Evolutionary conservation across 169 alveolate genomes (phyloP).

Genomic region (Eimeria necatrix): DNA sequence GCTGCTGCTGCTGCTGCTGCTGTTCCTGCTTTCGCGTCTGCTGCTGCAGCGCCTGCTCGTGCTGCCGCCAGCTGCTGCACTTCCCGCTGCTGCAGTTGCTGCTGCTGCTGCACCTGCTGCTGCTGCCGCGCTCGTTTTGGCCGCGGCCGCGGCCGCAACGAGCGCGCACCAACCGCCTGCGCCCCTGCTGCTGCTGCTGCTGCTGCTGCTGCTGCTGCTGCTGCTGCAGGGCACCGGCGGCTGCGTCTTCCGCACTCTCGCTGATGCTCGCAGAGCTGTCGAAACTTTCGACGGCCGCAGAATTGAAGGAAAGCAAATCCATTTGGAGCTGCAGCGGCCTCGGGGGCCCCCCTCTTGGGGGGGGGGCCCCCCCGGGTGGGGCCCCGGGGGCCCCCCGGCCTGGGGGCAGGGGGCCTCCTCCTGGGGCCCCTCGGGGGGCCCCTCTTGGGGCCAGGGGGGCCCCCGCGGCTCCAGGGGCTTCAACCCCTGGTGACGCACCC

Average conservation of each 20-base stretch:
- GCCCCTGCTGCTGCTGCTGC: not conserved
- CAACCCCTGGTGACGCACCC: not conserved
- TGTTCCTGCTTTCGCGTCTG: not conserved
- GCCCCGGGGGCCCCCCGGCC: not conserved
- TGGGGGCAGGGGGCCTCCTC: not conserved
- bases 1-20: constrained; percentile 29
- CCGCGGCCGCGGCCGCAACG: not conserved
- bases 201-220: not conserved
- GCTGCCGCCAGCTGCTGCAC: too few species aligned
- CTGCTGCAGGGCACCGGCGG: constrained; percentile 88
- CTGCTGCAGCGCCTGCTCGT: too few species aligned
- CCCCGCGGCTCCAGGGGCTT: not conserved
- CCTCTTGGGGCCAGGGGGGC: not conserved
- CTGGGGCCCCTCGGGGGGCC: constrained; percentile 24
- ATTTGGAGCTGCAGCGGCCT: constrained; percentile 14
- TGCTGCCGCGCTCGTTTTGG: not conserved
- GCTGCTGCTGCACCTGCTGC: not conserved
- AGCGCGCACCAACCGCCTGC: not conserved
- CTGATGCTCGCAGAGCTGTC: constrained; percentile 87
- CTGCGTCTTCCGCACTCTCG: constrained; percentile 82
- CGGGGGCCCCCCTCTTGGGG: constrained; percentile 34
- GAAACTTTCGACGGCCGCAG: constrained; percentile 83
- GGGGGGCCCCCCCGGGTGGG: not conserved
- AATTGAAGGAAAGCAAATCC: constrained; percentile 56
- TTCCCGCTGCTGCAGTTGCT: constrained; percentile 1